A percentile compares a stretch with the other conserved stretches of the same genome.
Evolutionary conservation across 2,329 filamentous ascomycete genomes (phyloP).

Genomic region (Myriangium duriaei): DNA sequence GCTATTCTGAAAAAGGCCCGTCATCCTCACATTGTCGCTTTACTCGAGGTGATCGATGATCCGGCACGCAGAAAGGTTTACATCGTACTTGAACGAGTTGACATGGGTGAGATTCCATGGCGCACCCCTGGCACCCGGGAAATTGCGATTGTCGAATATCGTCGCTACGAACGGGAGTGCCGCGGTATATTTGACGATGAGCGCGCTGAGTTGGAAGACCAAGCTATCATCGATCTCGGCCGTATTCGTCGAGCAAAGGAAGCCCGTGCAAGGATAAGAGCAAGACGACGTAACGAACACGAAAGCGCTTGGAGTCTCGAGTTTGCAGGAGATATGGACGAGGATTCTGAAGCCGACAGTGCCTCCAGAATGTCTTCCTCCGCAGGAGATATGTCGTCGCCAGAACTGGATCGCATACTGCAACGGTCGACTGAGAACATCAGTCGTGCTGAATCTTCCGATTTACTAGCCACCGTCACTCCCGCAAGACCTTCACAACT

Average conservation of each 20-base stretch:
- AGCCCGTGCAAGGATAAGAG: constrained; percentile 15
- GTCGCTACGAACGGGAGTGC: constrained; percentile 63
- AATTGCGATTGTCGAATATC: constrained; percentile 71
- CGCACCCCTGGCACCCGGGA: constrained; percentile 75
- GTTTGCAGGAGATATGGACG: constrained; percentile 52
- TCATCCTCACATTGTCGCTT: constrained; percentile 89
- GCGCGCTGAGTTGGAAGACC: constrained; percentile 30
- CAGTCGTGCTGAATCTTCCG: constrained; percentile 2
- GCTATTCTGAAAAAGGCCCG: constrained; percentile 97
- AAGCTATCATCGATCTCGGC: constrained; percentile 31
- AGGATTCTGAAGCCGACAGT: constrained; percentile 27
- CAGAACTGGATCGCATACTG: constrained; percentile 6
- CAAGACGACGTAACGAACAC: constrained; percentile 16
- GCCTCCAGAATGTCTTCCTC: constrained; percentile 18
- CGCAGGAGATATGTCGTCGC: not conserved
- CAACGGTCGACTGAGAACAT: constrained; percentile 1
- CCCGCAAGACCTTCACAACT: constrained; percentile 2
- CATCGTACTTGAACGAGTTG: constrained; percentile 90
- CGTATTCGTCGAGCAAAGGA: constrained; percentile 43
- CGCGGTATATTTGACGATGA: constrained; percentile 33
- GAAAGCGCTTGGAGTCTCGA: constrained; percentile 74
- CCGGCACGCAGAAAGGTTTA: constrained; percentile 96
- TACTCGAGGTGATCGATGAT: constrained; percentile 95
- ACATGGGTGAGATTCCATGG: constrained; percentile 90
- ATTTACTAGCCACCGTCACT: constrained; percentile 10